Percentiles rank a stretch among this genome's conserved stretches.
phyloP scores from a whole-genome alignment of 805 yeast species.

The Candida dendrica region DNA sequence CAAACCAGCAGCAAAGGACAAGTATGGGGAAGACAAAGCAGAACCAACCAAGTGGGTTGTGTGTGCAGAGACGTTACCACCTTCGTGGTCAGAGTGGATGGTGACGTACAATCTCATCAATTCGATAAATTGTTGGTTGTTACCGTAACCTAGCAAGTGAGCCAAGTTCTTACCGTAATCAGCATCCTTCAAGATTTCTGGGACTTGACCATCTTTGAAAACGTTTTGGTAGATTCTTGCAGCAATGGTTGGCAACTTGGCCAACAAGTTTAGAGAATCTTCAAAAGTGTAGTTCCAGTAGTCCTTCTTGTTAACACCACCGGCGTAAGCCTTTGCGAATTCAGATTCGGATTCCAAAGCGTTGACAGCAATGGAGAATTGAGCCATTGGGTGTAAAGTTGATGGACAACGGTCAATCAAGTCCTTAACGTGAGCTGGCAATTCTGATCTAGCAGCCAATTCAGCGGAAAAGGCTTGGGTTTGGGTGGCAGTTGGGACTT shows the following conservation, averaged over 20 bases:
- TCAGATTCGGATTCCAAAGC: slow-evolving; percentile 79
- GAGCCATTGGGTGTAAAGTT: slow-evolving; percentile 84
- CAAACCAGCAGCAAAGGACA: slow-evolving; percentile 74
- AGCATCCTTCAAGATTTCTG: slow-evolving; percentile 39
- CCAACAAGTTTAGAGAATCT: slow-evolving; percentile 72
- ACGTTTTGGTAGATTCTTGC: slow-evolving; percentile 80
- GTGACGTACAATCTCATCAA: slow-evolving; percentile 76
- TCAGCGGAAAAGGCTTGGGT: slow-evolving; percentile 66
- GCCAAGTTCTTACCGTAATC: slow-evolving; percentile 69
- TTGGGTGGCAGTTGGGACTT: slow-evolving; percentile 69
- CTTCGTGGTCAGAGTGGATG: slow-evolving; percentile 84
- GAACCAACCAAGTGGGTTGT: slow-evolving; percentile 83
- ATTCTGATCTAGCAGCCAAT: slow-evolving; percentile 68
- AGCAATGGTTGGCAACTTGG: slow-evolving; percentile 76
- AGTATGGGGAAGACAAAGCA: slow-evolving; percentile 71
- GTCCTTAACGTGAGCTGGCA: slow-evolving; percentile 73
- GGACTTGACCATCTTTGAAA: slow-evolving; percentile 71
- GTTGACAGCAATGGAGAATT: slow-evolving; percentile 74
- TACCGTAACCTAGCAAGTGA: slow-evolving; percentile 47
- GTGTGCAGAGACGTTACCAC: slow-evolving; percentile 85
- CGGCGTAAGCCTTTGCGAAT: slow-evolving; percentile 79
- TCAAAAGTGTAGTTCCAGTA: slow-evolving; percentile 82
- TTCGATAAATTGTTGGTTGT: slow-evolving; percentile 64
- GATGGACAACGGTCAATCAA: slow-evolving; percentile 69
- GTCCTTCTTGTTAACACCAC: slow-evolving; percentile 74